A percentile compares a stretch with the other conserved stretches of the same genome.
Conservation (phyloP, 129 eudicot genomes). For the Flaveria trinervia region DNA sequence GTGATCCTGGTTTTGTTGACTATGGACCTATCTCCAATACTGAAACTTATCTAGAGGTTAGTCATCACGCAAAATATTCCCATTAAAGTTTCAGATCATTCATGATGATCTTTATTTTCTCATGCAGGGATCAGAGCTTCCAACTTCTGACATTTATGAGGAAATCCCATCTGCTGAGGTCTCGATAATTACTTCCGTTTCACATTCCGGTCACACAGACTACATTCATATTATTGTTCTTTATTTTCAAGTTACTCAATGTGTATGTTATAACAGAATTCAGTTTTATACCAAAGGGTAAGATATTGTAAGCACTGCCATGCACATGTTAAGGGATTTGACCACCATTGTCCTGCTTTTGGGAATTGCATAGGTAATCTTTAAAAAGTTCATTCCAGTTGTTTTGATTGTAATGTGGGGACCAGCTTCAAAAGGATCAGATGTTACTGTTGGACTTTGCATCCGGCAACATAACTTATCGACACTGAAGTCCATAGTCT, state of each 20-base stretch:
- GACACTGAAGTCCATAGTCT: too few relatives aligned
- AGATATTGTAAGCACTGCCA: conserved; percentile 66
- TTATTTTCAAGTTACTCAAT: background rate
- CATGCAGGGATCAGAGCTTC: conserved; percentile 43
- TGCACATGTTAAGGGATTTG: conserved; percentile 63
- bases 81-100: conserved; percentile 16
- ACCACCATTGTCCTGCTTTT: conserved; percentile 91
- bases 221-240: background rate
- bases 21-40: conserved; percentile 36
- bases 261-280: conserved; percentile 39
- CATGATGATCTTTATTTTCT: conserved; percentile 12
- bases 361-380: conserved; percentile 80
- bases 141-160: conserved; percentile 14
- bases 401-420: background rate
- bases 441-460: background rate
- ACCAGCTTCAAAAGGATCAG: background rate
- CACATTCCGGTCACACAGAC: conserved; percentile 11
- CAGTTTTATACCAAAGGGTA: conserved; percentile 47
- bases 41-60: conserved; percentile 52
- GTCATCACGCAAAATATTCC: conserved; percentile 14
- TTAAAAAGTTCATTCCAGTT: background rate
- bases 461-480: too few relatives aligned
- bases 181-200: conserved; percentile 2
- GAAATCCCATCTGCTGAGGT: conserved; percentile 48
- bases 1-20: conserved; percentile 63